phyloP scores from a whole-genome alignment of 306 rosid species.

The Delonix regia region DNA sequence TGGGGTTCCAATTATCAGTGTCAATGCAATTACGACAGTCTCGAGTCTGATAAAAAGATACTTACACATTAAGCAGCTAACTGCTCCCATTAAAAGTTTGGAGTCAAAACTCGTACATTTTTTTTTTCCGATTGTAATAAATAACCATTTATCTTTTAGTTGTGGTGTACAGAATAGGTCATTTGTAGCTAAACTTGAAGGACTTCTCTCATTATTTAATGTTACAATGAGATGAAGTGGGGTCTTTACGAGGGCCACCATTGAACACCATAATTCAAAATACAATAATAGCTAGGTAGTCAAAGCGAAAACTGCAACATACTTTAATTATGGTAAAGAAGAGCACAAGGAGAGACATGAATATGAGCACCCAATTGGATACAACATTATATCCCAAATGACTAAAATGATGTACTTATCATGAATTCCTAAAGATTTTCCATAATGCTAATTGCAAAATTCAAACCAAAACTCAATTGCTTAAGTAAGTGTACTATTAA shows the following conservation, averaged over 20 bases:
- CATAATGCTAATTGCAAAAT: background rate
- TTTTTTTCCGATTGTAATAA: background rate
- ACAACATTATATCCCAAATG: constrained; percentile 39
- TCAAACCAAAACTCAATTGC: constrained; percentile 26
- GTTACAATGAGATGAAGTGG: background rate
- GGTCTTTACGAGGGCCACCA: background rate
- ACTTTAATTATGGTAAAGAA: background rate
- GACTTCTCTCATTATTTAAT: background rate
- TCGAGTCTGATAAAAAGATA: constrained; percentile 34
- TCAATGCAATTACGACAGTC: constrained; percentile 19
- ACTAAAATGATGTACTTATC: constrained; percentile 40
- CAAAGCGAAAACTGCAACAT: background rate
- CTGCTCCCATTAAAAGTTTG: constrained; percentile 35
- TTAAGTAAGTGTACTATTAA: background rate
- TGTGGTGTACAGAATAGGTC: background rate
- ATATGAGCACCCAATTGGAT: constrained; percentile 28
- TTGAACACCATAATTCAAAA: background rate
- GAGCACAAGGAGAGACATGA: background rate
- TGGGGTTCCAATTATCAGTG: constrained; percentile 21
- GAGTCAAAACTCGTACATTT: constrained; percentile 31
- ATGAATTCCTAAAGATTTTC: constrained; percentile 22
- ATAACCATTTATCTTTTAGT: background rate
- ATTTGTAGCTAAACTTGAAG: background rate
- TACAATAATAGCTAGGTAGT: background rate
- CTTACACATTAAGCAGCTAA: constrained; percentile 45